These are phyloP conservation scores for Penstemon eatonii DNA, from an alignment of 257 asterid genomes.

Conservation along the genomic window DNA sequence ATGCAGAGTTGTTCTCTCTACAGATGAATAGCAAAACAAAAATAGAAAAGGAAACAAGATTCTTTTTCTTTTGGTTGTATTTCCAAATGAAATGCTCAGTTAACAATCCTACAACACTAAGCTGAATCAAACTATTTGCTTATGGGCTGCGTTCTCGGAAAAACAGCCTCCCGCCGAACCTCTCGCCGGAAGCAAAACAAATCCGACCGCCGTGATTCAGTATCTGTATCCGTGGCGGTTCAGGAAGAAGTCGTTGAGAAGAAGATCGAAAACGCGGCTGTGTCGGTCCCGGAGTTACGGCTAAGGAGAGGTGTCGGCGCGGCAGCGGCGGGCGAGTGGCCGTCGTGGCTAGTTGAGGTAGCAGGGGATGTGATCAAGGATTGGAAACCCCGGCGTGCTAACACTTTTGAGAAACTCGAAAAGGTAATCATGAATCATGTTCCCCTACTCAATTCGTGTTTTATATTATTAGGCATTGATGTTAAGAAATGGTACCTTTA, in stretches of 20 bases:
- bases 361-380: slow-evolving; percentile 78
- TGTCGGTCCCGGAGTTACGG: slow-evolving; percentile 33
- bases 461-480: not conserved
- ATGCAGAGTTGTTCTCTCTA: slow-evolving; percentile 26
- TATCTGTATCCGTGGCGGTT: slow-evolving; percentile 13
- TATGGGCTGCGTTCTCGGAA: slow-evolving; percentile 68
- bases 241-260: slow-evolving; percentile 25
- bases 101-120: slow-evolving; percentile 3
- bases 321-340: slow-evolving; percentile 61
- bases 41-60: slow-evolving; percentile 11
- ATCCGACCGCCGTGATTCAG: slow-evolving; percentile 21
- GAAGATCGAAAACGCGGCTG: slow-evolving; percentile 32
- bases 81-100: slow-evolving; percentile 25
- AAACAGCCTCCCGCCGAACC: slow-evolving; percentile 31
- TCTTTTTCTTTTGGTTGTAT: not conserved
- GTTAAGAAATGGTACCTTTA: slow-evolving; percentile 15
- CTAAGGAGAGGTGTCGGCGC: slow-evolving; percentile 34
- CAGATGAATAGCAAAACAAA: not conserved
- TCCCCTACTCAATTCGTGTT: not conserved
- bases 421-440: slow-evolving; percentile 45
- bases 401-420: slow-evolving; percentile 79
- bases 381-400: slow-evolving; percentile 90
- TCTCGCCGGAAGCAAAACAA: slow-evolving; percentile 29
- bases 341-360: slow-evolving; percentile 74
- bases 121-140: not conserved